Conservation (phyloP, 2,329 filamentous ascomycete species). For the Xylariales sp. region DNA sequence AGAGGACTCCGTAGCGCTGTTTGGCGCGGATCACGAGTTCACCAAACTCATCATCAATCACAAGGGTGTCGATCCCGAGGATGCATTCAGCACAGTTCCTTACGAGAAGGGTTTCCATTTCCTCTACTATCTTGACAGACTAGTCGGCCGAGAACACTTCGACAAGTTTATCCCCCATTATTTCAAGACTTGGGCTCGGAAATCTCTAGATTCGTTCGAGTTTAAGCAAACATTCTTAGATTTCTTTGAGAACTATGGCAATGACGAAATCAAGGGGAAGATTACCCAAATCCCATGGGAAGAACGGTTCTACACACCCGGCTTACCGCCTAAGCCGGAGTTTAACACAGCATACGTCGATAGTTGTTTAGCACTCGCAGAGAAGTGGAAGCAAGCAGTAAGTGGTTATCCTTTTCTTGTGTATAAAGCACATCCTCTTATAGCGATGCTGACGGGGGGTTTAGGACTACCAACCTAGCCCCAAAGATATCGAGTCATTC, state of each 20-base stretch:
- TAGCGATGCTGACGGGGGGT: conserved; percentile 33
- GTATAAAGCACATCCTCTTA: background rate
- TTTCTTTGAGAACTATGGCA: conserved; percentile 78
- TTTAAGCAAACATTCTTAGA: conserved; percentile 89
- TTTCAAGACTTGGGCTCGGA: conserved; percentile 85
- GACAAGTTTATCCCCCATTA: conserved; percentile 97
- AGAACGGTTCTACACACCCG: conserved; percentile 86
- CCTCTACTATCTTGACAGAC: conserved; percentile 87
- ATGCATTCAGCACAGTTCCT: conserved; percentile 90
- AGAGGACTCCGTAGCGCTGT: conserved; percentile 82
- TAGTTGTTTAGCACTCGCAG: conserved; percentile 82
- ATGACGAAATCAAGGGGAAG: conserved; percentile 72
- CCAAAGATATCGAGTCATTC: conserved; percentile 78
- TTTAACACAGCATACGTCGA: conserved; percentile 92
- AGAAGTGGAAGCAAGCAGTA: conserved; percentile 78
- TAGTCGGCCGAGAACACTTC: conserved; percentile 87
- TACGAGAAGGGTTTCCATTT: conserved; percentile 99
- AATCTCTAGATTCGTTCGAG: conserved; percentile 91
- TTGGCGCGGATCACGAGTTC: conserved; percentile 87
- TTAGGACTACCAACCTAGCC: conserved; percentile 70
- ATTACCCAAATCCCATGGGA: conserved; percentile 88
- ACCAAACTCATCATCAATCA: conserved; percentile 91
- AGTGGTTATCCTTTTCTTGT: conserved; percentile 51
- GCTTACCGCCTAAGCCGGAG: conserved; percentile 87
- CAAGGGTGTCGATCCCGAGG: conserved; percentile 91